Conservation (phyloP, 2,329 filamentous ascomycete genomes). For the Fusarium sp. region DNA sequence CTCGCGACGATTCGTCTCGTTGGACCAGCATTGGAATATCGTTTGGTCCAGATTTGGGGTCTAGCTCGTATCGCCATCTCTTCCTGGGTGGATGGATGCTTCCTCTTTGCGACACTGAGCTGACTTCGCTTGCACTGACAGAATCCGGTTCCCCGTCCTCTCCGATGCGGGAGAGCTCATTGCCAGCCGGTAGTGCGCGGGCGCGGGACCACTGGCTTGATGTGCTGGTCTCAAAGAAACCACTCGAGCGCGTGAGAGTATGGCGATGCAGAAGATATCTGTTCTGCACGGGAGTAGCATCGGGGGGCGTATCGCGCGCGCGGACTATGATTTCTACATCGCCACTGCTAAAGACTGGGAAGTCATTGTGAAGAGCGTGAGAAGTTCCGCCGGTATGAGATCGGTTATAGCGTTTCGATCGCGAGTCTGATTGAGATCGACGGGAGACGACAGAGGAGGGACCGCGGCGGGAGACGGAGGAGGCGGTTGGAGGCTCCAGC, state of each 20-base stretch:
- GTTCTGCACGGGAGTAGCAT: constrained; percentile 63
- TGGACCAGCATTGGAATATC: constrained; percentile 91
- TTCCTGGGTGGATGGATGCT: constrained; percentile 49
- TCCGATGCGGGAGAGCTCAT: constrained; percentile 65
- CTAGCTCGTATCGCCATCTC: constrained; percentile 89
- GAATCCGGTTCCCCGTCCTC: constrained; percentile 50
- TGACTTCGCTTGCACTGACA: constrained; percentile 37
- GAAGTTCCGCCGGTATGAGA: constrained; percentile 80
- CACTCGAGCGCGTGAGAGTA: constrained; percentile 88
- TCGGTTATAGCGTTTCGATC: constrained; percentile 78
- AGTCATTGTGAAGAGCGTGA: constrained; percentile 84
- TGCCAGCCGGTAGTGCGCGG: constrained; percentile 46
- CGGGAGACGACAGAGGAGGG: constrained; percentile 69
- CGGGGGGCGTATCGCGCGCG: constrained; percentile 55
- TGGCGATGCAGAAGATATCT: constrained; percentile 88
- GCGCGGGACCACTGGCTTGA: constrained; percentile 75
- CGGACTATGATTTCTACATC: constrained; percentile 90
- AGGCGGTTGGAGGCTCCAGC: constrained; percentile 59
- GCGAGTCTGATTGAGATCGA: constrained; percentile 64
- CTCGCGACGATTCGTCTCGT: constrained; percentile 63
- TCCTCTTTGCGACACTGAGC: constrained; percentile 26
- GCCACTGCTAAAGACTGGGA: constrained; percentile 90
- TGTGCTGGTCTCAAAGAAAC: constrained; percentile 90
- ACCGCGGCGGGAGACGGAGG: constrained; percentile 67
- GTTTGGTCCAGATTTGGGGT: constrained; percentile 75